Base-by-base conservation (phyloP, 192 early-diverging fungal species). In the Endogone sp. region DNA sequence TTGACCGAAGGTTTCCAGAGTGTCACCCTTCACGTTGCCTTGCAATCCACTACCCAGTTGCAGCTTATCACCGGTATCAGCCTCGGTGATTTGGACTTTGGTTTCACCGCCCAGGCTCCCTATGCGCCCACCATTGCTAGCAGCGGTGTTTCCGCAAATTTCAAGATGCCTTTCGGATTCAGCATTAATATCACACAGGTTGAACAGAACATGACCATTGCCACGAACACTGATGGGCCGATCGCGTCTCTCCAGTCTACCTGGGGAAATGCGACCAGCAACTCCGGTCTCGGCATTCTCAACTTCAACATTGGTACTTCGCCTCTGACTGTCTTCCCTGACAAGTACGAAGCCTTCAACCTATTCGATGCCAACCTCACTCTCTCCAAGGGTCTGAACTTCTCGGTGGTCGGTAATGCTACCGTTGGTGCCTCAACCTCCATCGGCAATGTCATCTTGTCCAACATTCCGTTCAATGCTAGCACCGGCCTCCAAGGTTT, bases 141-240 rank as follows among this genome's bases (percentile, higher is more conserved):
- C 30, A 71, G 79, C 30, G 63, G 66, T 22, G 81, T 89, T 22
- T 67, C 70, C 21, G 84, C 84, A 26, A 73, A 65, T 3, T 84
- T 84, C 69, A 60, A 78, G 49, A 85, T 90, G 67, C 88, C 88
- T 22, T 90, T 90, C 56, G 84, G 83, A 55, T 90, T 90, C 66
- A 64, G 78, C 27, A 55, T 89, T n/a, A 82, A 78, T 25, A 81
- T 89, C 62, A 83, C 82, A 27, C 69, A 83, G 59, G 81, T 85
- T 27, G 72, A 80, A 60, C 80, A 83, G 64, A 79, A 81, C 60
- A 81, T 87, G 56, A 82, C 80, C 30, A 67, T 87, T 28, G 65
- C 65, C 59, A 76, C 65, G 13, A 57, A 68, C 49, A 13, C 66
- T 16, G 70, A 64, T 23, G 68, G 70, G 28, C 26, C 74, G 21